These are phyloP conservation scores for Prunus mongolica DNA, from an alignment of 306 rosid genomes.

Conservation along the genomic window DNA sequence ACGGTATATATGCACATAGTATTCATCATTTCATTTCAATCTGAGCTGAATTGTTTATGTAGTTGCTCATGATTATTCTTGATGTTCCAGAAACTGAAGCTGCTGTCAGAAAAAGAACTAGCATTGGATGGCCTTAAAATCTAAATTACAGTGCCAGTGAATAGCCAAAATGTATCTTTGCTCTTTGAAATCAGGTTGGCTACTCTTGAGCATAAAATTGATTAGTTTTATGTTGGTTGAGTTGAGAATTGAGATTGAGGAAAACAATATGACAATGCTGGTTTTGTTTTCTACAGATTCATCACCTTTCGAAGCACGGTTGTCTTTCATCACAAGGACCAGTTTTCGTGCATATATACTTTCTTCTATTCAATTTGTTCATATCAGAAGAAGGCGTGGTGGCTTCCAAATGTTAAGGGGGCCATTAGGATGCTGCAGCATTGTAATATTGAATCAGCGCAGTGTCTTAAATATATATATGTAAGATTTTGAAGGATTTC, in stretches of 20 bases:
- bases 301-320: neutral
- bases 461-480: neutral
- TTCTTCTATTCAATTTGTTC: neutral
- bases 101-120: conserved; percentile 33
- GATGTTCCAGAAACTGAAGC: conserved; percentile 73
- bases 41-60: neutral
- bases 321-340: neutral
- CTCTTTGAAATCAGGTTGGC: neutral
- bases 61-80: conserved; percentile 20
- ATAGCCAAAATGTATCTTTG: neutral
- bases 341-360: neutral
- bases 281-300: neutral
- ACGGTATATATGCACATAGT: conserved; percentile 44
- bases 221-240: no score
- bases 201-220: neutral
- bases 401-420: neutral
- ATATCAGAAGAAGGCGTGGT: neutral
- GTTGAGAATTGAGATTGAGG: neutral
- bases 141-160: conserved; percentile 9
- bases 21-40: neutral
- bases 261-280: neutral
- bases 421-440: neutral
- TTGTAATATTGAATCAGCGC: neutral
- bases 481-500: neutral
- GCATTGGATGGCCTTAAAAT: conserved; percentile 35